Evolutionary conservation across 2,329 filamentous ascomycete genomes (phyloP).

Genomic region (Penicillium sp.): DNA sequence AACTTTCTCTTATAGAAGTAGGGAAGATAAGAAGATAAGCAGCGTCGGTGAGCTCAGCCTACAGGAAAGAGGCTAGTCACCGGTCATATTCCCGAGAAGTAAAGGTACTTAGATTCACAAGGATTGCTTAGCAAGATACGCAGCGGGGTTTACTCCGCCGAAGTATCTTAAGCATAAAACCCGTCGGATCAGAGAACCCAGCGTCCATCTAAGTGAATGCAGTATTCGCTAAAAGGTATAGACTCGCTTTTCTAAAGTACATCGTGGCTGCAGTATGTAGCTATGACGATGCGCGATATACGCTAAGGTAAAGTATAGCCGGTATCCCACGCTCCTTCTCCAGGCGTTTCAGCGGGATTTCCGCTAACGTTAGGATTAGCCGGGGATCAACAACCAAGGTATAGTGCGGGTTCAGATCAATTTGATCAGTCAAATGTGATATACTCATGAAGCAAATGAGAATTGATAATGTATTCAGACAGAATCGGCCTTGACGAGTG

Average conservation of each 20-base stretch:
- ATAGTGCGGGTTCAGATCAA: not conserved
- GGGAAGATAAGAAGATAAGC: not conserved
- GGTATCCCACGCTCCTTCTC: not conserved
- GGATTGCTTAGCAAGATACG: not conserved
- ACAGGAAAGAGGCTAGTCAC: not conserved
- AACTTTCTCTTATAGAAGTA: not conserved
- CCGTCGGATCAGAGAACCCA: not conserved
- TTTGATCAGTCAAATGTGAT: not conserved
- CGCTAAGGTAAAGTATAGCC: constrained; percentile 20
- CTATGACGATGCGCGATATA: constrained; percentile 9
- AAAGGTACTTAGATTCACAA: not conserved
- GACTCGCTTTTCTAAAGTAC: not conserved
- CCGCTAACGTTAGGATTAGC: constrained; percentile 27
- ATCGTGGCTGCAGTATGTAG: not conserved
- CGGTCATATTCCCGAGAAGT: not conserved
- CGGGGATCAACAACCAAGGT: constrained; percentile 6
- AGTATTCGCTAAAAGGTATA: not conserved
- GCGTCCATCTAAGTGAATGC: not conserved
- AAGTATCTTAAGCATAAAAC: not conserved
- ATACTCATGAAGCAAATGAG: not conserved
- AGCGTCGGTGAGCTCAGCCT: not conserved
- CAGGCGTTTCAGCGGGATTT: constrained; percentile 3
- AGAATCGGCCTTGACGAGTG: no score
- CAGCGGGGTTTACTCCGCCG: not conserved
- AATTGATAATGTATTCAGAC: not conserved